A percentile compares a stretch with the other conserved stretches of the same genome.
These are phyloP conservation scores for Pyrrhoderma lamaoense DNA, from an alignment of 1,284 basidiomycete species.

Conservation along the genomic window DNA sequence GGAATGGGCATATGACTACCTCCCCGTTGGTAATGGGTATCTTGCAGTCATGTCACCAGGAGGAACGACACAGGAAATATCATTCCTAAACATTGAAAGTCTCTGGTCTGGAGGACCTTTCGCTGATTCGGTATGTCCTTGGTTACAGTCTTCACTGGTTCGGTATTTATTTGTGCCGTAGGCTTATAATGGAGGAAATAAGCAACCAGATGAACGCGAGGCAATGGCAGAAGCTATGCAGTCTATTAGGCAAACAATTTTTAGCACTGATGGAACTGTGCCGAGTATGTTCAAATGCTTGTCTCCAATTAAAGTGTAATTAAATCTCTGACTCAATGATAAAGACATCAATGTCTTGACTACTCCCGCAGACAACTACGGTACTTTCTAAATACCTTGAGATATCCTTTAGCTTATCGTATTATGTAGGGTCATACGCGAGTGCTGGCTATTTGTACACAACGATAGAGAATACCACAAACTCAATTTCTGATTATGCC, in stretches of 20 bases:
- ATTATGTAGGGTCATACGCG: constrained; percentile 52
- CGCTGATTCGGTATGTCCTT: constrained; percentile 43
- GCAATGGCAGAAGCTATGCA: constrained; percentile 45
- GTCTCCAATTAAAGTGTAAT: neutral
- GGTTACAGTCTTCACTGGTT: neutral
- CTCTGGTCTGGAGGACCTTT: constrained; percentile 73
- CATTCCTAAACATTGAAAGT: constrained; percentile 66
- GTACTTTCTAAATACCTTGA: constrained; percentile 30
- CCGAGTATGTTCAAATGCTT: neutral
- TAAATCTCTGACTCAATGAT: neutral
- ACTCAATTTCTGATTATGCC: constrained; percentile 30
- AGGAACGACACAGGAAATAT: constrained; percentile 49
- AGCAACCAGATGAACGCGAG: constrained; percentile 36
- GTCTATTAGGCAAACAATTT: constrained; percentile 48
- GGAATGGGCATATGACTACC: constrained; percentile 50
- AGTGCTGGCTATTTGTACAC: constrained; percentile 57
- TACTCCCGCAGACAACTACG: constrained; percentile 53
- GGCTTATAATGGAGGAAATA: constrained; percentile 70
- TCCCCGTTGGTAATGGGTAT: constrained; percentile 70
- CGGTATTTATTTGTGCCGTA: constrained; percentile 21
- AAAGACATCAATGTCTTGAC: constrained; percentile 50
- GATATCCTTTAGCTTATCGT: neutral
- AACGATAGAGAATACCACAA: constrained; percentile 35
- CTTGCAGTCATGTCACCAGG: constrained; percentile 64
- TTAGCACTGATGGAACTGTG: constrained; percentile 52